A percentile compares a stretch with the other conserved stretches of the same genome.
Conservation (phyloP, 73 alveolate species). For the Symbiodinium natans region DNA sequence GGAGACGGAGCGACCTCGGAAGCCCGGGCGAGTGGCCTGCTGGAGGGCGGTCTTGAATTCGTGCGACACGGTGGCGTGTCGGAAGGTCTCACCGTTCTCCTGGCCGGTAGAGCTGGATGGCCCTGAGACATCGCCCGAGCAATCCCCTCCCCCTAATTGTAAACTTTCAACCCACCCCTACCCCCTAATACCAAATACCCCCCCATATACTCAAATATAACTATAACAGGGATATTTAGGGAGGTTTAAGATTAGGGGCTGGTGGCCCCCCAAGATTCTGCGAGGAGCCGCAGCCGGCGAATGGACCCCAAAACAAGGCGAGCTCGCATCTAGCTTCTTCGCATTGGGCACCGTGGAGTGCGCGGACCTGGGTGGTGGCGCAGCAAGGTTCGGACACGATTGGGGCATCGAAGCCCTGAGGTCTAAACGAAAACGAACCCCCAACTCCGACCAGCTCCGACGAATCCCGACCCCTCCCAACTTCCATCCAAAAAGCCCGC, state of each 20-base stretch:
- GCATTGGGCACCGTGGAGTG: conserved; percentile 45
- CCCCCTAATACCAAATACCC: too few species aligned
- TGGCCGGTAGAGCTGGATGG: background rate
- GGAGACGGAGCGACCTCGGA: too few species aligned
- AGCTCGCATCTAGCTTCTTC: conserved; percentile 68
- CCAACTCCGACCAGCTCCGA: background rate
- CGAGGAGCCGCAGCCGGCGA: too few species aligned
- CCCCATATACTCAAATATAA: too few species aligned
- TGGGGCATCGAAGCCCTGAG: background rate
- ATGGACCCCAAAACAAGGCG: background rate
- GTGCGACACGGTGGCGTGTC: conserved; percentile 96
- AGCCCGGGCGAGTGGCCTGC: too few species aligned
- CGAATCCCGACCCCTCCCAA: background rate
- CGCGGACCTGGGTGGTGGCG: conserved; percentile 45
- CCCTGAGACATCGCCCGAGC: too few species aligned
- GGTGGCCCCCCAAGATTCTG: too few species aligned
- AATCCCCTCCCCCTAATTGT: too few species aligned
- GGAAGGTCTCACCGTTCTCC: conserved; percentile 96
- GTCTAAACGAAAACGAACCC: conserved; percentile 23
- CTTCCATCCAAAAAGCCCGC: background rate
- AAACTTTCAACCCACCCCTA: too few species aligned
- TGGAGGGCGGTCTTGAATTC: conserved; percentile 96
- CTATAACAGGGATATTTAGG: too few species aligned
- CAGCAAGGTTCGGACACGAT: background rate
- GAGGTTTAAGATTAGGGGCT: too few species aligned